Conservation (phyloP, 306 rosid species). For the Purshia tridentata region DNA sequence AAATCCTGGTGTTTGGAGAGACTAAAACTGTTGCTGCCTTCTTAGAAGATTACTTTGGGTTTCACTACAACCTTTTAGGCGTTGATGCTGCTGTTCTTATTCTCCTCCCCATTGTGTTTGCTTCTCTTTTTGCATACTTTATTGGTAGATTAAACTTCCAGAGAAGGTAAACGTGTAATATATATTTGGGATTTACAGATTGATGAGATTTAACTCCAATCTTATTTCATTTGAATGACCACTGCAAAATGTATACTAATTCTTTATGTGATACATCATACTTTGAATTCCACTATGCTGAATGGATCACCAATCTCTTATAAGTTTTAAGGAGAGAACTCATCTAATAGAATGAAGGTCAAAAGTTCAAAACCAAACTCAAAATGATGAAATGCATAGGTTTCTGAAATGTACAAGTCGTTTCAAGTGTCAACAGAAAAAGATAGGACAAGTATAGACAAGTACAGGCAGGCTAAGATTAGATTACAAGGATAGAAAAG, state of each 20-base stretch:
- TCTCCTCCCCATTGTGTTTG: constrained; percentile 40
- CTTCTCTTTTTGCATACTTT: constrained; percentile 46
- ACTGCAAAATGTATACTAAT: not conserved
- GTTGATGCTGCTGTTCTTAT: constrained; percentile 41
- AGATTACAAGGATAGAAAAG: not conserved
- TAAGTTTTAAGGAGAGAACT: not conserved
- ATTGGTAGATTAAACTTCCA: constrained; percentile 56
- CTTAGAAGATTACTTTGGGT: constrained; percentile 58
- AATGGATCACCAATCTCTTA: not conserved
- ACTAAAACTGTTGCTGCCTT: constrained; percentile 40
- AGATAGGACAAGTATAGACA: not conserved
- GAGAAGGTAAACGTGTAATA: constrained; percentile 33
- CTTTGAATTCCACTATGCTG: not conserved
- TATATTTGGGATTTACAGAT: not conserved
- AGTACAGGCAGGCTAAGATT: not conserved
- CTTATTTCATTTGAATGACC: not conserved
- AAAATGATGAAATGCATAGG: too few species aligned
- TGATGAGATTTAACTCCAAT: not conserved
- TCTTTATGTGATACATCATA: not conserved
- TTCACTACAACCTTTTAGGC: constrained; percentile 37
- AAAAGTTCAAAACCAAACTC: not conserved
- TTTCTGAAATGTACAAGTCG: too few species aligned
- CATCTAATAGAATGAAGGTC: not conserved
- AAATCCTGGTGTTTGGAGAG: constrained; percentile 44
- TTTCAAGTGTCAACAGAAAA: too few species aligned